Conservation (phyloP, 306 rosid genomes). For the Coriaria nepalensis region DNA sequence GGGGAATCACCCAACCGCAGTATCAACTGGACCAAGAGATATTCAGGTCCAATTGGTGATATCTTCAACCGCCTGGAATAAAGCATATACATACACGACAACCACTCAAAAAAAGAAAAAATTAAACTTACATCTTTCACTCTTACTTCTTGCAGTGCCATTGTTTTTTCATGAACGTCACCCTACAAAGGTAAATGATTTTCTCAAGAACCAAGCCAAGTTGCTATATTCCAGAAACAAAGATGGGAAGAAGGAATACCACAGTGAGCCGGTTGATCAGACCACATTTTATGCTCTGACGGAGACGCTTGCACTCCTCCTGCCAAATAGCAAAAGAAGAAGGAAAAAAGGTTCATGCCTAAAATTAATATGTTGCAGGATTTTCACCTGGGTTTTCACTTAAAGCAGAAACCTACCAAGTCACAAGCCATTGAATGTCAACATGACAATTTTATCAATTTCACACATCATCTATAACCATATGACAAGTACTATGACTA, state of each 20-base stretch:
- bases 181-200: conserved; percentile 45
- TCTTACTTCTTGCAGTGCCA: conserved; percentile 68
- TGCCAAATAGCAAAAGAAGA: conserved; percentile 14
- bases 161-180: conserved; percentile 84
- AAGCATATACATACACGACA: conserved; percentile 7
- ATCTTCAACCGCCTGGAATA: too few species aligned
- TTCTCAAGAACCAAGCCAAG: conserved; percentile 19
- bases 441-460: too few species aligned
- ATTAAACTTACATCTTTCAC: conserved; percentile 80
- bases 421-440: too few species aligned
- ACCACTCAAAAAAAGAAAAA: conserved; percentile 3
- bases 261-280: conserved; percentile 74
- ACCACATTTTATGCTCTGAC: conserved; percentile 98
- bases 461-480: too few species aligned
- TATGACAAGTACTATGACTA: too few species aligned
- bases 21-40: too few species aligned
- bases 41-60: too few species aligned
- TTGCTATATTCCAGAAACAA: background rate
- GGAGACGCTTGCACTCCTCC: conserved; percentile 99
- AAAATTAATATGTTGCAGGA: background rate
- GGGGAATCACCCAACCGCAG: too few species aligned
- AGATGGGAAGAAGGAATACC: conserved; percentile 37
- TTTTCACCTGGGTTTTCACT: too few species aligned
- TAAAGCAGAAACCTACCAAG: too few species aligned
- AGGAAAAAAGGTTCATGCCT: background rate